Base-by-base conservation (phyloP, 495 filamentous ascomycete genomes). In the Margaritispora aquatica region DNA sequence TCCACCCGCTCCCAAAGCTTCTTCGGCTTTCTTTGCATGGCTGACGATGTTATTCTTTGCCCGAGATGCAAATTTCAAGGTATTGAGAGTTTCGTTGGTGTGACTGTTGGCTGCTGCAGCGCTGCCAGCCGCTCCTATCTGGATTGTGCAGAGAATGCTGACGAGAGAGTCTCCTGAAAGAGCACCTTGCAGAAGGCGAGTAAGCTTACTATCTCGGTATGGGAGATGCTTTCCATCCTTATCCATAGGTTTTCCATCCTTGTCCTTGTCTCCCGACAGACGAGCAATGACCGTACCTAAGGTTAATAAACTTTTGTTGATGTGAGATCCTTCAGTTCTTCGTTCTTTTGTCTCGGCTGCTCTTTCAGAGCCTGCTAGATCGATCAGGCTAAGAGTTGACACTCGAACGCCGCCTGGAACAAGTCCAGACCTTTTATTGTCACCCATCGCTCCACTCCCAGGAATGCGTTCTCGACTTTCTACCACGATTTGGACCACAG, bases 21-120 rank as follows among this genome's bases (percentile, higher is more conserved):
- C 93, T 65, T 98, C 95, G 20, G 90, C 91, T 69, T 85, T 88
- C 79, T 96, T 97, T 11, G 94, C 94, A 73, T 97, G 94, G 64
- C 92, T 96, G 64, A 97, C 87, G 69, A 98, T 97, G 67, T 88
- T 97, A 70, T 98, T 98, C 77, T 94, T 96, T 38, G 94, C 94
- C 57, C 95, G 83, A 7, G 94, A 90, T 13, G 94, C 94, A 70
- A 98, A 98, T 66, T 98, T 97, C 54, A 98, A 76, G 0, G 94
- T 98, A 70, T 96, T 97, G 63, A 98, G 70, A 11, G 92, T 97
- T 72, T 98, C 94, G 20, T 81, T 85, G 1, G 86, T 88, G 64
- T 96, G 88, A 1, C 79, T 85, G 53, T 79, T 81, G 8, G 82
- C 75, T 27, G 85, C 73, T 21, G 85, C 85, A 27, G 77, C 74